Base-by-base conservation (phyloP, 768 basidiomycete species). In the Boletellus sp. region DNA sequence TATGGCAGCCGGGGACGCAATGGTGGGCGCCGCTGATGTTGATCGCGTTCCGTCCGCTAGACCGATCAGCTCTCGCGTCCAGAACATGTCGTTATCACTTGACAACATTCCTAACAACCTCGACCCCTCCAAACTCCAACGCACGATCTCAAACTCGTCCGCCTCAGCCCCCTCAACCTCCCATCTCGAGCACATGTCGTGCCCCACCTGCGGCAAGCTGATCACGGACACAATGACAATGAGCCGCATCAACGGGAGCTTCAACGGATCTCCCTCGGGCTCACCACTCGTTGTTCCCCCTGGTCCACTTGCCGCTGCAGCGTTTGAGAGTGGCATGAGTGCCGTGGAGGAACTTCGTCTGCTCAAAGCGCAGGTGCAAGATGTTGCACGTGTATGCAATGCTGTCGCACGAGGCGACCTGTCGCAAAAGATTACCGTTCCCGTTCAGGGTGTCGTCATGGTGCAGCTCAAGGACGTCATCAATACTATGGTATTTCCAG, bases 331-430 rank as follows among this genome's bases (percentile, higher is more conserved):
- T 54, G 80, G 80, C 42, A 76, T 84, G 75, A 81, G 78, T 50
- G 81, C 81, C n/a, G 79, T 84, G 12, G 83, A 89, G 65, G 89
- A 93, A 69, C 76, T 92, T 31, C 79, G 78, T 56, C 67, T 90
- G 32, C 78, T 93, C 51, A 89, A 89, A 66, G 86, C 87, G 19
- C 90, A 92, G 70, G 88, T 92, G 0, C 85, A 90, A 70, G 75
- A 90, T 58, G 85, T 89, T 40, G 86, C 86, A 17, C 73, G 87
- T 26, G 87, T 90, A 31, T 90, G 87, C 66, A 85, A 86, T 62
- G 87, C 87, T 16, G 87, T 89, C 43, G 87, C 87, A 2, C 73
- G 78, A 4, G 87, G 87, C 9, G 86, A 89, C 58, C 63, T 90
- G 48, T 84, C 82, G 44, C 83, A 88, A 66, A 87, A 87, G 70